Evolutionary conservation across 495 filamentous ascomycete genomes (phyloP).

Genomic region (Podospora australis): DNA sequence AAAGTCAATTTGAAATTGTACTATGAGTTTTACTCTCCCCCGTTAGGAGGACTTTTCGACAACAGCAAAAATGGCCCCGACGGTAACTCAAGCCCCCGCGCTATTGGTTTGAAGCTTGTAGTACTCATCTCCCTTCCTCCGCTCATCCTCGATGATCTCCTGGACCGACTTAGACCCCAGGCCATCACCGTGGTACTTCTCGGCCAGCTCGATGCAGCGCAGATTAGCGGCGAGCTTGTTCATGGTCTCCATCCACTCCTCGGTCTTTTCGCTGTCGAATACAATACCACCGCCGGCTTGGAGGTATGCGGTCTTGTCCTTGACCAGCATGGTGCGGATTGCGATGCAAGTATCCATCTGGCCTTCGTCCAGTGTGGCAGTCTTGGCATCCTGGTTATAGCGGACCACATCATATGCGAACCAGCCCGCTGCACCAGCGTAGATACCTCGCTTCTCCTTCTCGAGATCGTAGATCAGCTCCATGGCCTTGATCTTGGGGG

Average conservation of each 20-base stretch:
- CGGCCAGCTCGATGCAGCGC: slow-evolving; percentile 75
- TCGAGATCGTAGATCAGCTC: slow-evolving; percentile 93
- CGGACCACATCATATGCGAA: slow-evolving; percentile 59
- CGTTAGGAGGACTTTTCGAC: too few relatives aligned
- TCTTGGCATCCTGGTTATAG: slow-evolving; percentile 35
- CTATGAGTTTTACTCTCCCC: too few relatives aligned
- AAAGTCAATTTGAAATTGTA: too few relatives aligned
- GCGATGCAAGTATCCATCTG: slow-evolving; percentile 99
- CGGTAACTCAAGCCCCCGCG: slow-evolving; percentile 18
- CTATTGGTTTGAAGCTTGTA: slow-evolving; percentile 18
- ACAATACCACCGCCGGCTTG: slow-evolving; percentile 98
- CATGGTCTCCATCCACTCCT: slow-evolving; percentile 95
- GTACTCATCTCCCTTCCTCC: slow-evolving; percentile 28
- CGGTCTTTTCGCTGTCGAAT: slow-evolving; percentile 87
- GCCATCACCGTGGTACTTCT: slow-evolving; percentile 54
- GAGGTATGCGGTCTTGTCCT: slow-evolving; percentile 84
- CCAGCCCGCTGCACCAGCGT: slow-evolving; percentile 95
- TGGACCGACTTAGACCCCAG: slow-evolving; percentile 25
- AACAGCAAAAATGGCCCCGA: too few relatives aligned
- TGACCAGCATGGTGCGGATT: slow-evolving; percentile 91
- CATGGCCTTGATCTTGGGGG: slow-evolving; percentile 95
- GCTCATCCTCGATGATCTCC: slow-evolving; percentile 31
- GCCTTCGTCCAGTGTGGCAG: slow-evolving; percentile 46
- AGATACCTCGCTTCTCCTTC: slow-evolving; percentile 86
- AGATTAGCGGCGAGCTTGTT: slow-evolving; percentile 92